Base-by-base conservation (phyloP, 2,329 filamentous ascomycete species). In the Talaromyces sp. region DNA sequence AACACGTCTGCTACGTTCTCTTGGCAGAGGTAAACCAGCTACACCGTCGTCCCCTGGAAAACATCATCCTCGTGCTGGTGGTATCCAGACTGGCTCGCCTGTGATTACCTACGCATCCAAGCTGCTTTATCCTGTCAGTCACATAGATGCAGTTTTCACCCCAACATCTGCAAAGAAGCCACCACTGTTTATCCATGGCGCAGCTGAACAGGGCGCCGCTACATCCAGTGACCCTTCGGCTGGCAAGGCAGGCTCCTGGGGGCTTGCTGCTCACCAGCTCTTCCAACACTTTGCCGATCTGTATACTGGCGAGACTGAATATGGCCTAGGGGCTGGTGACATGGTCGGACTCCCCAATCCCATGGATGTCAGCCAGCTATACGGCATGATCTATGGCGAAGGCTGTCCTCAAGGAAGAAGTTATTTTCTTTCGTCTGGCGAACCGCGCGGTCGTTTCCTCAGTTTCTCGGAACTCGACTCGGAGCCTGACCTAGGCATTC, bases 331-430 rank as follows among this genome's bases (percentile, higher is more conserved):
- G 4, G 81, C 91, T 33, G 92, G 92, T 5, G 88, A 91, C 47
- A 72, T 87, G 57, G 87, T 92, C 10, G 91, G 89, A 17, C 79
- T 88, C 27, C 90, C 91, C 1, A 97, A 97, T 69, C 85, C 90
- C 39, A 93, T 97, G 89, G 93, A 96, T 71, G 85, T 96, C 39
- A 96, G 92, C 70, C 90, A 93, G 68, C 84, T 85, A 9, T 93
- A 90, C 71, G 93, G 93, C 9, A 85, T 93, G 77, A 78, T 96
- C 8, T 88, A 91, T 59, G 93, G 92, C 3, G 92, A 96, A 78
- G 93, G 92, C 1, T 91, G 89, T 60, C 92, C 92, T 0, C 90
- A 91, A 55, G 93, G 93, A 3, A 87, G 88, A 60, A 84, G 86
- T 52, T 95, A 93, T 72, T 96, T 89, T 70, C 88, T 92, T 36